phyloP scores from a whole-genome alignment of 441 rosid genomes.

The Rhodomyrtus psidioides region DNA sequence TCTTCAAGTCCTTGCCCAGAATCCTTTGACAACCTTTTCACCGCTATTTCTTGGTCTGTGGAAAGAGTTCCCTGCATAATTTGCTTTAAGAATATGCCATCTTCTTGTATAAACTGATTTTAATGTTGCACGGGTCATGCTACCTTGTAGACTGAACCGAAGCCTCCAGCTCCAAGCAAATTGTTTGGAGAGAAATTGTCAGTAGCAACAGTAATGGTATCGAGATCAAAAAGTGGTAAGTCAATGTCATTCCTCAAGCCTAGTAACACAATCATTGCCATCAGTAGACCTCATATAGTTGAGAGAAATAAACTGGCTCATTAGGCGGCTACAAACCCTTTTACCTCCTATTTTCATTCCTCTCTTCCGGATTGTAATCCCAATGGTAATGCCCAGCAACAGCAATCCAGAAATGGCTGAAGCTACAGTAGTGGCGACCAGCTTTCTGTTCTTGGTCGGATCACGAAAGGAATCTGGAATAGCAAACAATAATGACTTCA shows the following conservation, averaged over 20 bases:
- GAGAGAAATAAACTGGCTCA: neutral
- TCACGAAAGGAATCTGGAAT: neutral
- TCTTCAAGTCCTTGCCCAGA: constrained; percentile 39
- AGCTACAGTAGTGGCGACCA: neutral
- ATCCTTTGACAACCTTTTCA: constrained; percentile 33
- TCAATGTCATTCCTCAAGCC: constrained; percentile 6
- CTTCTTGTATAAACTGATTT: neutral
- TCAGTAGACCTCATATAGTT: neutral
- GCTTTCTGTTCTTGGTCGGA: neutral
- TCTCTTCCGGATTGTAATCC: neutral
- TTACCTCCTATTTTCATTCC: neutral
- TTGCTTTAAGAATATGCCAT: too few relatives aligned
- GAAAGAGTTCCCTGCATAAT: constrained; percentile 10
- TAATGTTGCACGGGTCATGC: neutral
- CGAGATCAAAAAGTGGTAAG: constrained; percentile 13
- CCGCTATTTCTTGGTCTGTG: constrained; percentile 32
- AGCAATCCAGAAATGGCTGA: neutral
- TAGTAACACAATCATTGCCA: neutral
- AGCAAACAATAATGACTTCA: neutral
- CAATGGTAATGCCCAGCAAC: neutral
- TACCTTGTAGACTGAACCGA: constrained; percentile 33
- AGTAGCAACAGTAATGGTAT: constrained; percentile 14
- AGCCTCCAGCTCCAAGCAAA: constrained; percentile 26
- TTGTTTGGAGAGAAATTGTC: constrained; percentile 15
- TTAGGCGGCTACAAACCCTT: neutral